Conservation (phyloP, 495 filamentous ascomycete species). For the Xylaria longipes region DNA sequence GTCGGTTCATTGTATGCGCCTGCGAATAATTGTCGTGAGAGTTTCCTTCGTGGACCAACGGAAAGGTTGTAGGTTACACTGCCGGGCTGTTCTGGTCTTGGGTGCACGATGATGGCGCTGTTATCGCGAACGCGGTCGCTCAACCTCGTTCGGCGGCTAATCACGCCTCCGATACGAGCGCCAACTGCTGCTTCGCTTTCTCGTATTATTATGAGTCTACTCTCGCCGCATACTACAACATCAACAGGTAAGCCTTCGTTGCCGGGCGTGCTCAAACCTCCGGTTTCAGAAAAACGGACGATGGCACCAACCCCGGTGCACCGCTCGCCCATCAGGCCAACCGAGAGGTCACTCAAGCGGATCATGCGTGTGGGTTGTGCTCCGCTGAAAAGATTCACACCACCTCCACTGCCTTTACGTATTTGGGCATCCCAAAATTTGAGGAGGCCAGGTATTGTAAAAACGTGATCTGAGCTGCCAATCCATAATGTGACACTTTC, state of each 20-base stretch:
- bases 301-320: slow-evolving; percentile 66
- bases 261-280: slow-evolving; percentile 39
- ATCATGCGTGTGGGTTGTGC: slow-evolving; percentile 53
- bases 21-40: slow-evolving; percentile 22
- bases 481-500: slow-evolving; percentile 74
- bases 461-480: slow-evolving; percentile 63
- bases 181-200: slow-evolving; percentile 47
- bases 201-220: slow-evolving; percentile 65
- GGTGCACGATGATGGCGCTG: slow-evolving; percentile 52
- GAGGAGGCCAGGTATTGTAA: slow-evolving; percentile 66
- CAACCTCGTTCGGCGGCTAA: slow-evolving; percentile 40
- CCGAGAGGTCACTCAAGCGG: slow-evolving; percentile 55
- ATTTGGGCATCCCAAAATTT: slow-evolving; percentile 68
- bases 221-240: slow-evolving; percentile 69
- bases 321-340: slow-evolving; percentile 69
- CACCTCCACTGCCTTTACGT: slow-evolving; percentile 64
- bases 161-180: slow-evolving; percentile 43
- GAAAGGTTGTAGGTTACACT: slow-evolving; percentile 55
- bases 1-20: slow-evolving; percentile 38
- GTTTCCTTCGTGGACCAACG: slow-evolving; percentile 36
- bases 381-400: slow-evolving; percentile 64
- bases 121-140: slow-evolving; percentile 36
- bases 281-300: slow-evolving; percentile 42
- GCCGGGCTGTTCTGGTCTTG: slow-evolving; percentile 46
- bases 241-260: slow-evolving; percentile 58